Percentiles rank a stretch among this genome's conserved stretches.
These are phyloP conservation scores for Eutypa lata DNA, from an alignment of 2,329 filamentous ascomycete genomes.

Conservation along the genomic window DNA sequence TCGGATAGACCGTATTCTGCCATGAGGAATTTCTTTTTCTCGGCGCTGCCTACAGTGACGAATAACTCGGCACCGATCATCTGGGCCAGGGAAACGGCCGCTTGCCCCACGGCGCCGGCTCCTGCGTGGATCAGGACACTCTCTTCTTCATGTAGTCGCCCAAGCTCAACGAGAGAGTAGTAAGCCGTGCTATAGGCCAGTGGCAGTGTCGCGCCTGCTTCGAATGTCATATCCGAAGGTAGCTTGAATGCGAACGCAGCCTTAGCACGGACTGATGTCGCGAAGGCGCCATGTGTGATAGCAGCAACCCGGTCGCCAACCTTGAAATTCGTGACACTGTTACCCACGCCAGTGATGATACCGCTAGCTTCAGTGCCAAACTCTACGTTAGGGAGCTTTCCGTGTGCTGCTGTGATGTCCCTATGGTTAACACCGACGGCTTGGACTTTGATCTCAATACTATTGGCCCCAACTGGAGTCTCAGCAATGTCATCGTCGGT, in stretches of 20 bases:
- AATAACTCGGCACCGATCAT: constrained; percentile 27
- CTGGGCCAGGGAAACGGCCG: constrained; percentile 24
- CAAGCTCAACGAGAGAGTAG: constrained; percentile 24
- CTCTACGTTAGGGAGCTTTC: constrained; percentile 20
- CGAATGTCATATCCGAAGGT: constrained; percentile 23
- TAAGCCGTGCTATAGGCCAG: constrained; percentile 25
- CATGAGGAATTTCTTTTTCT: constrained; percentile 26
- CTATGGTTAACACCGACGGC: constrained; percentile 27
- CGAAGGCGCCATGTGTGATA: constrained; percentile 35
- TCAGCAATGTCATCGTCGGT: constrained; percentile 19
- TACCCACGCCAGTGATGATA: constrained; percentile 21
- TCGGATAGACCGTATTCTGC: constrained; percentile 23
- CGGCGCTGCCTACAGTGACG: constrained; percentile 22
- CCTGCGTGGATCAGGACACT: constrained; percentile 25
- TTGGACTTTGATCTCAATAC: constrained; percentile 28
- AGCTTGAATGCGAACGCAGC: constrained; percentile 26
- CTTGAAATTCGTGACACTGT: constrained; percentile 20
- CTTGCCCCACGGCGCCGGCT: constrained; percentile 27
- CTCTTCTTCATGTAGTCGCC: constrained; percentile 22
- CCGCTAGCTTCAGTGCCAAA: constrained; percentile 27
- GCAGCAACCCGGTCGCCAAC: constrained; percentile 29
- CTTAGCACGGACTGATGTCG: constrained; percentile 23
- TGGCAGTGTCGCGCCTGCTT: constrained; percentile 24
- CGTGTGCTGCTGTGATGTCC: constrained; percentile 25
- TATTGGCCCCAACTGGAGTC: constrained; percentile 30